These are phyloP conservation scores for Trichoderma sp. DNA, from an alignment of 2,329 filamentous ascomycete species.

Conservation along the genomic window DNA sequence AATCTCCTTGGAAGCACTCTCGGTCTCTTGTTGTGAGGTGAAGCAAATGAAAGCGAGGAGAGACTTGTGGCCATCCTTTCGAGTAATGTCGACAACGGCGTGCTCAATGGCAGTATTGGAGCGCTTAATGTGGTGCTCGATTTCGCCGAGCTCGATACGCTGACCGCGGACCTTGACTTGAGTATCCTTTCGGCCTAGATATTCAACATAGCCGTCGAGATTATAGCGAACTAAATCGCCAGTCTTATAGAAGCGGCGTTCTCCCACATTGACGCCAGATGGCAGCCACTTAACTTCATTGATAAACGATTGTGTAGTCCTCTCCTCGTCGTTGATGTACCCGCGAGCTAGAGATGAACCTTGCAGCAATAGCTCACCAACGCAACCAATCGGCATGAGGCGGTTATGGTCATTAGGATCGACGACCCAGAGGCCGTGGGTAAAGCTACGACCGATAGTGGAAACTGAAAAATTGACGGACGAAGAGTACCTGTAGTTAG, in stretches of 20 bases:
- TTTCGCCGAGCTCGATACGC: slow-evolving; percentile 15
- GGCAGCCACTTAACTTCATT: not conserved
- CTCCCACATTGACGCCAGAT: not conserved
- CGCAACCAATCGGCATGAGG: slow-evolving; percentile 23
- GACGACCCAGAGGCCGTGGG: slow-evolving; percentile 23
- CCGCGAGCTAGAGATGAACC: slow-evolving; percentile 23
- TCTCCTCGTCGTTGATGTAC: slow-evolving; percentile 25
- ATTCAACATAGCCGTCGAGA: slow-evolving; percentile 1
- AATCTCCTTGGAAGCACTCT: not conserved
- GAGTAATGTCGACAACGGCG: not conserved
- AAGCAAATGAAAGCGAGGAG: slow-evolving; percentile 7
- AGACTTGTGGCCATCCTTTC: not conserved
- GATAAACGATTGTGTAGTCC: slow-evolving; percentile 23
- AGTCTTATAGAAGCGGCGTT: slow-evolving; percentile 18
- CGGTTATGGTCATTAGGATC: slow-evolving; percentile 22
- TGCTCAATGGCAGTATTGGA: not conserved
- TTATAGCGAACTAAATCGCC: slow-evolving; percentile 17
- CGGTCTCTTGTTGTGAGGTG: not conserved
- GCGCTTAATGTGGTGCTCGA: slow-evolving; percentile 7
- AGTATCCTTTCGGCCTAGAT: slow-evolving; percentile 9
- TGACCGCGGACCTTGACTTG: slow-evolving; percentile 18
- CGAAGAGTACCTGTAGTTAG: not conserved
- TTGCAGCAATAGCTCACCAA: slow-evolving; percentile 27
- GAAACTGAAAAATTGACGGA: not conserved
- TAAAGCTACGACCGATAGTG: slow-evolving; percentile 4